phyloP scores from a whole-genome alignment of 768 basidiomycete genomes.

The Hypholoma fasciculare region DNA sequence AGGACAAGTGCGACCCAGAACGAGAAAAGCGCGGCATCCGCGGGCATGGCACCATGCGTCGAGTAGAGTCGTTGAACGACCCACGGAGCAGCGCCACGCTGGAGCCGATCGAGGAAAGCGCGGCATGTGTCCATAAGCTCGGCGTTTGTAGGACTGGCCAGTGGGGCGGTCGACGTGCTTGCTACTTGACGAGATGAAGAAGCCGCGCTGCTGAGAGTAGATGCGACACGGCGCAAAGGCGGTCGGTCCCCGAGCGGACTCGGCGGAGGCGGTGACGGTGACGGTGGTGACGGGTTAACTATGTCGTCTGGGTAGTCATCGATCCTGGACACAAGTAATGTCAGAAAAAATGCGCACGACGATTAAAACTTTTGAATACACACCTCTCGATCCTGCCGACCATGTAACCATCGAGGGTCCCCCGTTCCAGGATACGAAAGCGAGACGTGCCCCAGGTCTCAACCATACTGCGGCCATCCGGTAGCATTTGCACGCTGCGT shows the following conservation, averaged over 20 bases:
- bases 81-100: constrained; percentile 85
- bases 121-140: constrained; percentile 52
- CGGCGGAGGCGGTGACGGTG: constrained; percentile 7
- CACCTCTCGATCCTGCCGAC: constrained; percentile 76
- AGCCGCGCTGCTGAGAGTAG: constrained; percentile 8
- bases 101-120: constrained; percentile 44
- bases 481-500: constrained; percentile 78
- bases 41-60: constrained; percentile 77
- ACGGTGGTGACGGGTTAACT: constrained; percentile 23
- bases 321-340: constrained; percentile 23
- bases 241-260: neutral
- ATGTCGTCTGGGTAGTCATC: constrained; percentile 37
- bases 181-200: neutral
- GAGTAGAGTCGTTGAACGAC: constrained; percentile 83
- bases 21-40: constrained; percentile 69
- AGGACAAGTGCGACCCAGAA: constrained; percentile 93
- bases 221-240: constrained; percentile 11
- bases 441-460: constrained; percentile 66
- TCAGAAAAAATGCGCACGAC: constrained; percentile 11
- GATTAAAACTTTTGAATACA: neutral
- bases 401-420: constrained; percentile 86
- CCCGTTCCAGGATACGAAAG: constrained; percentile 85
- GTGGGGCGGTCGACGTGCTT: constrained; percentile 3
- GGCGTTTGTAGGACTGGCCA: constrained; percentile 39
- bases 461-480: constrained; percentile 87